Evolutionary conservation across 768 basidiomycete species (phyloP).

Genomic region (Tricholoma sp.): DNA sequence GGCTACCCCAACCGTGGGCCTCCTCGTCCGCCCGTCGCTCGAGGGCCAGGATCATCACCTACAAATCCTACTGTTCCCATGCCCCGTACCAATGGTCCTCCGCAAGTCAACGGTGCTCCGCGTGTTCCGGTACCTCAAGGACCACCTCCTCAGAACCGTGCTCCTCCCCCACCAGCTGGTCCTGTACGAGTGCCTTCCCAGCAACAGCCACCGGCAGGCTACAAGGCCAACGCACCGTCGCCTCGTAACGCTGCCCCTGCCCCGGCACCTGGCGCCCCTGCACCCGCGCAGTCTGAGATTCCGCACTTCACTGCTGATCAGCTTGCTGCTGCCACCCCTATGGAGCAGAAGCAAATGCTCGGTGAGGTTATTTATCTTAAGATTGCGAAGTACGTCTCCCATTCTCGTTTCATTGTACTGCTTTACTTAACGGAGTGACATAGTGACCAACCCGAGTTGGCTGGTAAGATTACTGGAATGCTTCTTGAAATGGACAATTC

Average conservation of each 20-base stretch:
- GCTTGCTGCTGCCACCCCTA: constrained; percentile 55
- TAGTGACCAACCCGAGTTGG: constrained; percentile 87
- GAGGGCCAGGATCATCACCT: constrained; percentile 69
- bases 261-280: constrained; percentile 33
- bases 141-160: constrained; percentile 36
- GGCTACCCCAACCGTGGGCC: constrained; percentile 58
- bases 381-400: constrained; percentile 63
- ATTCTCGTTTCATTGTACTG: constrained; percentile 11
- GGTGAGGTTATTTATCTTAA: constrained; percentile 96
- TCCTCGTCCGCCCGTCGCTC: constrained; percentile 58
- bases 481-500: constrained; percentile 97
- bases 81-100: constrained; percentile 62
- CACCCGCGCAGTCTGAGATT: constrained; percentile 22
- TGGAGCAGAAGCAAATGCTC: constrained; percentile 99
- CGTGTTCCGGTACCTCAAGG: constrained; percentile 46
- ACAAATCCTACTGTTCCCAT: constrained; percentile 56
- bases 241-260: constrained; percentile 31
- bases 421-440: constrained; percentile 3
- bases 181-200: constrained; percentile 25
- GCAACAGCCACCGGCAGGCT: constrained; percentile 24
- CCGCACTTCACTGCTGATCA: constrained; percentile 44
- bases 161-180: constrained; percentile 39
- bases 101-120: constrained; percentile 46
- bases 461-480: constrained; percentile 99
- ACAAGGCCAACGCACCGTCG: constrained; percentile 19